These are phyloP conservation scores for Boletus subcaerulescens DNA, from an alignment of 768 basidiomycete species.

Conservation along the genomic window DNA sequence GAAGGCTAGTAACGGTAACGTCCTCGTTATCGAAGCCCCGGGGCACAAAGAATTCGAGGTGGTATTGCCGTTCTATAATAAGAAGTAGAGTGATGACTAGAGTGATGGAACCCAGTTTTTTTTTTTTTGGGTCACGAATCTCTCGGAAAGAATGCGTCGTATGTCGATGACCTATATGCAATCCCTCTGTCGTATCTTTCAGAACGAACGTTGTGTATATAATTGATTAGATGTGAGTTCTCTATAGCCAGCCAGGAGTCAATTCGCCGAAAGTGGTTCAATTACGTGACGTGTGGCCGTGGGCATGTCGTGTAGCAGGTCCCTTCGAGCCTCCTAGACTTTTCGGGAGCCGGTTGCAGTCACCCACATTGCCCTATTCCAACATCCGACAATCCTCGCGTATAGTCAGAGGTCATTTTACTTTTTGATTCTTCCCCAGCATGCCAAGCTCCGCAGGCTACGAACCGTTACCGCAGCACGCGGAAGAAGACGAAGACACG, in stretches of 20 bases:
- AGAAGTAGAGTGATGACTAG: too few relatives aligned
- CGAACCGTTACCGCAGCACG: constrained; percentile 43
- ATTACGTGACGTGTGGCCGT: constrained; percentile 19
- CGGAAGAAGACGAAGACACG: constrained; percentile 38
- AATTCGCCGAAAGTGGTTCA: not conserved
- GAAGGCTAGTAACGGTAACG: not conserved
- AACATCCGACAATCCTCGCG: constrained; percentile 1
- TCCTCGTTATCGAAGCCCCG: too few relatives aligned
- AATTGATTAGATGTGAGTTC: not conserved
- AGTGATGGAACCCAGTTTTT: too few relatives aligned
- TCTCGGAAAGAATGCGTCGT: too few relatives aligned
- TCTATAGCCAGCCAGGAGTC: too few relatives aligned
- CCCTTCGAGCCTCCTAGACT: constrained; percentile 9
- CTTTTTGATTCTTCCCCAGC: constrained; percentile 2
- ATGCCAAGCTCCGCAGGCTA: constrained; percentile 49
- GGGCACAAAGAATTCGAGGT: too few relatives aligned
- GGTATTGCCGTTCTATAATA: too few relatives aligned
- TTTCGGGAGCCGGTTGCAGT: not conserved
- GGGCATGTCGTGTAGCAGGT: not conserved
- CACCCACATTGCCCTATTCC: constrained; percentile 15
- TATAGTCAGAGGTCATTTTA: not conserved
- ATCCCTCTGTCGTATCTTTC: too few relatives aligned
- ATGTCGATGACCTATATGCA: too few relatives aligned
- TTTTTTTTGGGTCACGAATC: too few relatives aligned
- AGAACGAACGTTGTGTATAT: not conserved